phyloP scores from a whole-genome alignment of 2,329 filamentous ascomycete species.

The Nemania sp. region DNA sequence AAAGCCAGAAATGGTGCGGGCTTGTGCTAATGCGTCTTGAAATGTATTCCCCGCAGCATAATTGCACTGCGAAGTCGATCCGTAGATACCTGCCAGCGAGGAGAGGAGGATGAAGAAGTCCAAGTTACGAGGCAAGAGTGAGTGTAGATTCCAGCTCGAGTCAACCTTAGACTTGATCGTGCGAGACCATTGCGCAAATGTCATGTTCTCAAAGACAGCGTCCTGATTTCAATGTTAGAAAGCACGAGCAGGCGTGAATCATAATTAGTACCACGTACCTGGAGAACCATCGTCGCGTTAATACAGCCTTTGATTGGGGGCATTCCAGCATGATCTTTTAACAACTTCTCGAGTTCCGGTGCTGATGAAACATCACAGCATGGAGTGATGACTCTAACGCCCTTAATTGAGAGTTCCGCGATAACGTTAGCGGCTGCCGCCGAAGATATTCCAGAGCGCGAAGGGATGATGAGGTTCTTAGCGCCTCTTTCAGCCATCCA shows the following conservation, averaged over 20 bases:
- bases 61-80: conserved; percentile 8
- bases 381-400: not conserved
- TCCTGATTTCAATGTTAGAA: too few species aligned
- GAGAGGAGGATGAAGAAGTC: conserved; percentile 28
- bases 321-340: not conserved
- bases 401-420: not conserved
- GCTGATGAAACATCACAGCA: not conserved
- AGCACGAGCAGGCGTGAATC: too few species aligned
- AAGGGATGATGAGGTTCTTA: conserved; percentile 26
- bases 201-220: conserved; percentile 25
- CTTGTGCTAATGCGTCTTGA: conserved; percentile 19
- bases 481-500: conserved; percentile 31
- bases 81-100: conserved; percentile 14
- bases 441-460: conserved; percentile 21
- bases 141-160: conserved; percentile 22
- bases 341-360: not conserved
- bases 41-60: conserved; percentile 23
- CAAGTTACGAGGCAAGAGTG: not conserved
- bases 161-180: conserved; percentile 18
- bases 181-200: conserved; percentile 1
- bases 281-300: conserved; percentile 17
- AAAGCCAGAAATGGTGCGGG: too few species aligned
- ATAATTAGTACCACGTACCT: too few species aligned
- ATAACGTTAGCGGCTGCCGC: not conserved
- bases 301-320: conserved; percentile 21